Evolutionary conservation across 2,329 filamentous ascomycete species (phyloP).

Genomic region (Colletotrichum sp.): DNA sequence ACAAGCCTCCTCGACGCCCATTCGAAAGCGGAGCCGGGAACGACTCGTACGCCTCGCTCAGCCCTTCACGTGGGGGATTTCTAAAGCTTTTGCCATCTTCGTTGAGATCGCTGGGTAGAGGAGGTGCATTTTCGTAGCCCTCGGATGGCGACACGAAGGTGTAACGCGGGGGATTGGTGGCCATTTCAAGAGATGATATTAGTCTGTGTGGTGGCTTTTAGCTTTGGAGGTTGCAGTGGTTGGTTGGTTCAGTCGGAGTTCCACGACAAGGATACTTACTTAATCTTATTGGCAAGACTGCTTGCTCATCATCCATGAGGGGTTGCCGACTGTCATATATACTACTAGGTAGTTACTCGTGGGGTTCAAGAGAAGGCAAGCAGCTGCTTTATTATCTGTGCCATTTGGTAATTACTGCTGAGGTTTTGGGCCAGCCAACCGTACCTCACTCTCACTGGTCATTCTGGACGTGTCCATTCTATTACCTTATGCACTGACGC

Average conservation of each 20-base stretch:
- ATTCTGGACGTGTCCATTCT: neutral
- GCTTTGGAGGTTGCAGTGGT: neutral
- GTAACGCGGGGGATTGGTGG: conserved; percentile 41
- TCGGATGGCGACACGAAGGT: conserved; percentile 61
- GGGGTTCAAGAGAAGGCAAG: neutral
- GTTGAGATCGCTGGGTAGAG: conserved; percentile 62
- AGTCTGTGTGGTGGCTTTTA: neutral
- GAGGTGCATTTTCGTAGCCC: conserved; percentile 61
- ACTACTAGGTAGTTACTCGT: neutral
- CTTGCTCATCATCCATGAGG: neutral
- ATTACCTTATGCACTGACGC: neutral
- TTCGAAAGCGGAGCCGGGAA: conserved; percentile 75
- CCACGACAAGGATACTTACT: neutral
- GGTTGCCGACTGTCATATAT: neutral
- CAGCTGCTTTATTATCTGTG: neutral
- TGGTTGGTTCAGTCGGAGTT: neutral
- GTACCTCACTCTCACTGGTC: neutral
- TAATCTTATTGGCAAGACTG: neutral
- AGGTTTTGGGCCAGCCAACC: neutral
- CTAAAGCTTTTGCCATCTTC: conserved; percentile 80
- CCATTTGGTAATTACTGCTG: neutral
- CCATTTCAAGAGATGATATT: neutral
- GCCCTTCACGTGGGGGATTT: conserved; percentile 66
- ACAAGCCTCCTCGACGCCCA: conserved; percentile 74
- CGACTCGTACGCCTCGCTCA: conserved; percentile 71